Evolutionary conservation across 2,329 filamentous ascomycete genomes (phyloP), one percentile per base, ranked within the genome.

Genomic region (Cladophialophora exuberans): DNA sequence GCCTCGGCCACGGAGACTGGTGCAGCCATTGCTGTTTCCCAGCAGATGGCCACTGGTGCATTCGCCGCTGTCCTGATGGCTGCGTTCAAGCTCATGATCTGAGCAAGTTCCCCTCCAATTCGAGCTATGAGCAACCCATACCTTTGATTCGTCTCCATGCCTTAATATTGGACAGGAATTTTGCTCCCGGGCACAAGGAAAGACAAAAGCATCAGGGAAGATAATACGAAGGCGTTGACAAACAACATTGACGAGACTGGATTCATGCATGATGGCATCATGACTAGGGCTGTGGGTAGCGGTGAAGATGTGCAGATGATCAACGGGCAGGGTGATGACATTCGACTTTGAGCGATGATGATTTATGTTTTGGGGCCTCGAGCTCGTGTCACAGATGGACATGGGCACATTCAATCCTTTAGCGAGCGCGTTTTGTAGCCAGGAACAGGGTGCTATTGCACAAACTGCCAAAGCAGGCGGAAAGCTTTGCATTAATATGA

Each of bases 31-130:
- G 72, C 73, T 54, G 56, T 79, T 60, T 69, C 68, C 45, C 73
- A 76, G 65, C 74, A 79, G 60, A 80, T 80, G 66, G 78, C 80
- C 46, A 79, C 79, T 50, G 75, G 76, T 50, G 65, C 76, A 35
- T 67, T 85, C 52, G 79, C 76, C 44, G 77, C 77, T 56, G 79
- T 78, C 65, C 70, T 85, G 59, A 71, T 83, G 54, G 76, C 79
- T 46, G 70, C 81, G 51, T 81, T 85, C 65, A 82, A 81, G 60
- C 68, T 85, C 59, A 73, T 82, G 59, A 70, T 86, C 69, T 87
- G 81, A 68, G 33, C 6, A 18, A 10, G 17, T 23, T 25, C 7
- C 11, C 39, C 42, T 7, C 20, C 6, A 15, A 13, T 33, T 35
- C 46, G 15, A 38, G 25, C 38, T 38, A 31, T 23, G n/a, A 17